Evolutionary conservation across 495 filamentous ascomycete genomes (phyloP).

Genomic region (Aspergillus homomorphus): DNA sequence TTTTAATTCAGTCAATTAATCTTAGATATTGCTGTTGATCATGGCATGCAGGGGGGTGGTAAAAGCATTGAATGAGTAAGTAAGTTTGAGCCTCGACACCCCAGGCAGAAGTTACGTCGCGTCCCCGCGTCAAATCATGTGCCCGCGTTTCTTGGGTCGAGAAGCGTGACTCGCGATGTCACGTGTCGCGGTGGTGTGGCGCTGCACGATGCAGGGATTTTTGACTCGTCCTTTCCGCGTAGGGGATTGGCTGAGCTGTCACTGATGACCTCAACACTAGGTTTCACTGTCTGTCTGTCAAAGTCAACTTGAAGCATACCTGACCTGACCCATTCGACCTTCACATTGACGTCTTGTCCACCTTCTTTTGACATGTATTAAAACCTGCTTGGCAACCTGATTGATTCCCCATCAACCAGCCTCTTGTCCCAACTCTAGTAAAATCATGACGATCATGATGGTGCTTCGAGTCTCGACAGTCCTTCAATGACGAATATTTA

Average conservation of each 20-base stretch:
- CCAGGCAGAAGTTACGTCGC: conserved; percentile 16
- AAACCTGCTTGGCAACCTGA: not conserved
- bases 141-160: conserved; percentile 23
- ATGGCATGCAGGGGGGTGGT: not conserved
- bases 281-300: too few species aligned
- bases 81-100: not conserved
- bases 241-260: not conserved
- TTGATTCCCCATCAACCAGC: not conserved
- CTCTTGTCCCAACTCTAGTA: not conserved
- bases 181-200: not conserved
- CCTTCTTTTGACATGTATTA: not conserved
- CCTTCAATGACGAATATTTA: not conserved
- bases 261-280: conserved; percentile 4
- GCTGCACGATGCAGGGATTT: conserved; percentile 16
- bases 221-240: conserved; percentile 6
- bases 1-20: not conserved
- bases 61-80: not conserved
- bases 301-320: too few species aligned
- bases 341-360: not conserved
- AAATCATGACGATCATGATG: too few species aligned
- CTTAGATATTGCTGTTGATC: not conserved
- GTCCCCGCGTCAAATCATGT: conserved; percentile 21
- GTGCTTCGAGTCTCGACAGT: not conserved
- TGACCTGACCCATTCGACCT: too few species aligned
- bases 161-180: conserved; percentile 20